phyloP scores from a whole-genome alignment of 2,329 filamentous ascomycete species.

The Akanthomyces lecanii region DNA sequence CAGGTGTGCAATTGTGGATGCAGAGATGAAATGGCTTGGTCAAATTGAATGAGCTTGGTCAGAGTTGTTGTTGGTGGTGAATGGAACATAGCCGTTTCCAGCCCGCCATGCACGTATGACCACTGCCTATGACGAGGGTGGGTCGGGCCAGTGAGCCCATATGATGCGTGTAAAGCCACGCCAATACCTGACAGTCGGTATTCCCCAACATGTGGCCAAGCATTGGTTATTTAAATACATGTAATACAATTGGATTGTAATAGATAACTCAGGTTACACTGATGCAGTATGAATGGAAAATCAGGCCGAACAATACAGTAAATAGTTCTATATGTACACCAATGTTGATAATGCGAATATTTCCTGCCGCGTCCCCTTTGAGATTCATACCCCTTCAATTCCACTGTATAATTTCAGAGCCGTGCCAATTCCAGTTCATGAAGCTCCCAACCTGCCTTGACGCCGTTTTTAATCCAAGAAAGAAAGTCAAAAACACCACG shows the following conservation, averaged over 20 bases:
- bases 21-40: not conserved
- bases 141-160: not conserved
- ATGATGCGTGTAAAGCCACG: not conserved
- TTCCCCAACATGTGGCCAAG: not conserved
- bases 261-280: too few relatives aligned
- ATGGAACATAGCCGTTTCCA: not conserved
- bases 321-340: conserved; percentile 9
- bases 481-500: conserved; percentile 13
- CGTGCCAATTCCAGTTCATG: conserved; percentile 14
- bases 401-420: not conserved
- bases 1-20: not conserved
- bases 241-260: not conserved
- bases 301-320: not conserved
- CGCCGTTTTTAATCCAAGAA: conserved; percentile 13
- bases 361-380: not conserved
- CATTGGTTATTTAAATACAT: not conserved
- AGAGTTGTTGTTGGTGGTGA: too few relatives aligned
- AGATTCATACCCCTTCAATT: not conserved
- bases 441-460: conserved; percentile 13
- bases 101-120: not conserved
- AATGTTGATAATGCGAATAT: not conserved
- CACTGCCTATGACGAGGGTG: not conserved
- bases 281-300: not conserved
- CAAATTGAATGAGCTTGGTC: not conserved
- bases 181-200: not conserved